Base-by-base conservation (phyloP, 2,329 filamentous ascomycete genomes). In the Diaporthe vaccinii region DNA sequence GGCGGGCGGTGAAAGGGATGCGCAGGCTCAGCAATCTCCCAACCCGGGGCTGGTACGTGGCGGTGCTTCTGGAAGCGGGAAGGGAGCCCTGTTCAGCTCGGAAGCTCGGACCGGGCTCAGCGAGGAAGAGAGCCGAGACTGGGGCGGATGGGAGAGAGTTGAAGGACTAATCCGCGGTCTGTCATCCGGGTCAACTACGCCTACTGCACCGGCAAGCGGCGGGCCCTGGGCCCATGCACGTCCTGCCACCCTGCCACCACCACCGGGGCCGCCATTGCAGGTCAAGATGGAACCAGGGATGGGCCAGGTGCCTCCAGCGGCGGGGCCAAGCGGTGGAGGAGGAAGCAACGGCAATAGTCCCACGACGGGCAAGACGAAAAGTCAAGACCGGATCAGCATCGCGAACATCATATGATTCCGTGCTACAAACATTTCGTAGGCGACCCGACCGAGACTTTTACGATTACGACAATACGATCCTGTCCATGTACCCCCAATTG, bases 81-180 rank as follows among this genome's bases (percentile, higher is more conserved):
- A 77, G 72, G 84, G 84, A 36, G 83, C 82, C 10, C 80, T 87
- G 25, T 86, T 83, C 79, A 89, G 84, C 77, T 81, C 80, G n/a
- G 89, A 87, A 75, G 85, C 83, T 73, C 83, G 87, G 75, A 88
- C 88, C 20, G 87, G 89, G 0, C 83, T 93, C 17, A 89, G 87
- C 0, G 87, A 88, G 34, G 88, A 89, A 15, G 91, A 92, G 78
- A 85, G 87, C 59, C 86, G 88, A 72, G 92, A 94, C 62, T 97
- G 95, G 94, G 91, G 92, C 70, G 94, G 94, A 2, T 98, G 96
- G 96, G 90, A 91, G 31, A 89, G 90, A 76, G 86, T 98, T 20
- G 93, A 97, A 79, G 87, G 88, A 72, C 87, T 90, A 31, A 85
- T 94, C 5, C 86, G 89, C 25, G 86, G 89, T 55, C 83, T 95